Base-by-base conservation (phyloP, 768 basidiomycete genomes). In the Russula foetens region DNA sequence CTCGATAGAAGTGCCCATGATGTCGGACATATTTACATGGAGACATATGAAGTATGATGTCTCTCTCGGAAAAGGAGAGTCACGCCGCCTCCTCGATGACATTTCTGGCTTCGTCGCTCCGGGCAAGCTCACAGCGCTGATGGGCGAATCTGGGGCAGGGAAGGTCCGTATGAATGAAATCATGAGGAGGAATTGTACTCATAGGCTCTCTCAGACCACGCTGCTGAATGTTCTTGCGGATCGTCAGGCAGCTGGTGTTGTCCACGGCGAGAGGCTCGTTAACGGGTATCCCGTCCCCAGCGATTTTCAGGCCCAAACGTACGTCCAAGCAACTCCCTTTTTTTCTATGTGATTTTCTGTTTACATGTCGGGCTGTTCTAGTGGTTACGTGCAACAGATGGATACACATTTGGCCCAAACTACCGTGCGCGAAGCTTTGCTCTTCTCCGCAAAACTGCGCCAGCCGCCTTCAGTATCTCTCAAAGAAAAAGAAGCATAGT, bases 351-450 rank as follows among this genome's bases (percentile, higher is more conserved):
- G 7, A 75, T 23, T 56, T 15, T 28, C 55, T 14, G 3, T 21
- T 58, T 9, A 54, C 48, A n/a, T 46, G 47, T 26, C 3, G 28
- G 17, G 11, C 28, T 31, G 33, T 48, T 60, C 8, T 29, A 87
- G 84, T 50, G 91, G 90, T 0, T 95, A 92, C 67, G 89, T 86
- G 59, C 91, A 95, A 68, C 93, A 96, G 69, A 82, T 82, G 77
- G 90, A 92, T 66, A 86, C 84, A 0, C 92, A 94, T 72, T 77
- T 87, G 21, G 79, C 83, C 26, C 83, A 84, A 8, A 73, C 83
- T 2, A 93, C 90, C 7, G 90, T 94, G 15, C 81, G 88, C 28
- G 90, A 94, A 68, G 90, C 91, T 0, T 75, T 94, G 9, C 72
- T 82, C 43, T 87, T 91, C 73, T 92, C 90, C 1, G 92, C 91